Percentiles rank a stretch among this genome's conserved stretches.
phyloP scores from a whole-genome alignment of 192 early-diverging fungal genomes.

The Backusella morwellensis region DNA sequence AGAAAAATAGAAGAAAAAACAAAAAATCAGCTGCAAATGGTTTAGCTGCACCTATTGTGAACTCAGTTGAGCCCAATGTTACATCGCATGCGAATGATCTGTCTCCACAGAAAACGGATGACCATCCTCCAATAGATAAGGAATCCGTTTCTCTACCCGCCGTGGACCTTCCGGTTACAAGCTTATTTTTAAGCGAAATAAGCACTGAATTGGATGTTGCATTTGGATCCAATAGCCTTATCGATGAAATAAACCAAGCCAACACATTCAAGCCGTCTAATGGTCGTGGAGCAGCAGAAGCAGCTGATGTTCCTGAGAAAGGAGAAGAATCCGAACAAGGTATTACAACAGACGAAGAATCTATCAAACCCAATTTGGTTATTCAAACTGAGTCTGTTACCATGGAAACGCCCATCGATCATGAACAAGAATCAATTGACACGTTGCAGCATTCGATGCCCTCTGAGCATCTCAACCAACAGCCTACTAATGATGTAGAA shows the following conservation, averaged over 20 bases:
- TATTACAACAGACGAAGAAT: not conserved
- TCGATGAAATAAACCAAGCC: not conserved
- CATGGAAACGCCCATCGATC: not conserved
- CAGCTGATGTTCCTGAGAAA: slow-evolving; percentile 5
- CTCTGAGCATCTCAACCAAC: not conserved
- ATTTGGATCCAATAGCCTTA: not conserved
- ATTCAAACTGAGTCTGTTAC: not conserved
- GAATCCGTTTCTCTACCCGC: not conserved
- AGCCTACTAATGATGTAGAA: not conserved
- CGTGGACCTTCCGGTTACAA: not conserved
- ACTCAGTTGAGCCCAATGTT: not conserved
- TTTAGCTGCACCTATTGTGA: not conserved
- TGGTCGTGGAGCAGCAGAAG: not conserved
- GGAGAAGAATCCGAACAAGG: not conserved
- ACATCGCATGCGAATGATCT: not conserved
- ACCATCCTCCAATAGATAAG: not conserved
- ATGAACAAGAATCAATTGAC: not conserved
- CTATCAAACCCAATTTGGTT: not conserved
- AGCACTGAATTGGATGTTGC: not conserved
- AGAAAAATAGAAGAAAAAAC: slow-evolving; percentile 3
- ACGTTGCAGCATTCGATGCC: not conserved
- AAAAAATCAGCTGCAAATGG: not conserved
- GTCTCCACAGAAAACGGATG: not conserved
- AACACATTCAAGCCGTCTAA: not conserved
- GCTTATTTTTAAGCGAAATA: not conserved